Evolutionary conservation across 345 rosid species (phyloP).

Genomic region (Gossypium mustelinum): DNA sequence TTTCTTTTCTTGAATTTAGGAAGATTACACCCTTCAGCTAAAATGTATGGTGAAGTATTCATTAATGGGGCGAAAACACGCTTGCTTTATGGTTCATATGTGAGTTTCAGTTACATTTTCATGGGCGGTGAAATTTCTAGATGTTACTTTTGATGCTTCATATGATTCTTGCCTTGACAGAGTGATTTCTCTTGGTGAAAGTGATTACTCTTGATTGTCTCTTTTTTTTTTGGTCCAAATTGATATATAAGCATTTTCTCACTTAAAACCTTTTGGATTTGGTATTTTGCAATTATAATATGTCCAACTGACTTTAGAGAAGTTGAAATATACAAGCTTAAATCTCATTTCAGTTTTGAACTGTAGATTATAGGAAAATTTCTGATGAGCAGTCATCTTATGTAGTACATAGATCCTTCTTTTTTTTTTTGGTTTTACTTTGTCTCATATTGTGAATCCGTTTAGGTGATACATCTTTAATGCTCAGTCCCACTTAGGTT

Average conservation of each 20-base stretch:
- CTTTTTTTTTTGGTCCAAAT: not conserved
- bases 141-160: not conserved
- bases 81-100: conserved; percentile 88
- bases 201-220: not conserved
- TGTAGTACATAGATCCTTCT: not conserved
- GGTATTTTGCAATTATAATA: not conserved
- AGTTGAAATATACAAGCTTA: not conserved
- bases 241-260: not conserved
- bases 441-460: not conserved
- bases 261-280: not conserved
- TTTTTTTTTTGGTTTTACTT: not conserved
- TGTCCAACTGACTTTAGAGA: not conserved
- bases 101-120: conserved; percentile 40
- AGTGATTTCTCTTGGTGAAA: not conserved
- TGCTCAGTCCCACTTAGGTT: not conserved
- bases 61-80: conserved; percentile 64
- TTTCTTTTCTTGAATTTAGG: conserved; percentile 45
- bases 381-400: conserved; percentile 1
- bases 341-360: not conserved
- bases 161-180: not conserved
- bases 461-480: not conserved
- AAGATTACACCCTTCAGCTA: conserved; percentile 75
- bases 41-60: conserved; percentile 80
- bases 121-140: not conserved
- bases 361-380: not conserved